Evolutionary conservation across 164 flowering plant species (phyloP).

Genomic region (Tinospora cordifolia): DNA sequence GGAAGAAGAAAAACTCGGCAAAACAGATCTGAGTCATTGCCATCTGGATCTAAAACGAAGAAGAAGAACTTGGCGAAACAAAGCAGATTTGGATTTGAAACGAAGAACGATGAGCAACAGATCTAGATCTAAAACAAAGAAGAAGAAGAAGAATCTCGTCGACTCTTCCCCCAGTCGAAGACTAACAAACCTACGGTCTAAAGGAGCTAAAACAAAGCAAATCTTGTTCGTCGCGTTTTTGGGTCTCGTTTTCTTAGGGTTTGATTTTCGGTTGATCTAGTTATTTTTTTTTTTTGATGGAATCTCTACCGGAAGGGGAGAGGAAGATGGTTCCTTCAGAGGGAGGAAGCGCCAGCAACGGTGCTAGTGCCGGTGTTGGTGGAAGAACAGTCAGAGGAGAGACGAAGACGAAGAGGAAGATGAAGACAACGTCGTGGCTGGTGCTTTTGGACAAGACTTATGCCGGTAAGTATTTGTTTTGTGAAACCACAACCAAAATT

Average conservation of each 20-base stretch:
- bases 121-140: no score
- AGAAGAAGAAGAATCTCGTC: no score
- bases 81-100: no score
- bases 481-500: background rate
- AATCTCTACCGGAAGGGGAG: constrained; percentile 35
- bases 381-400: constrained; percentile 19
- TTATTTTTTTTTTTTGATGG: constrained; percentile 20
- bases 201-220: no score
- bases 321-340: constrained; percentile 33
- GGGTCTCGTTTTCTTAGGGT: background rate
- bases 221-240: no score
- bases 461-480: constrained; percentile 37
- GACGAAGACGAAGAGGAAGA: constrained; percentile 58
- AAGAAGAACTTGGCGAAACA: no score
- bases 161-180: no score
- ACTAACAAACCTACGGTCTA: no score
- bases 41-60: no score
- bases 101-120: no score
- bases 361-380: background rate
- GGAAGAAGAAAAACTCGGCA: no score
- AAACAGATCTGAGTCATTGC: no score
- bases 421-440: constrained; percentile 84
- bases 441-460: constrained; percentile 78
- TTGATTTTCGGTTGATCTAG: background rate
- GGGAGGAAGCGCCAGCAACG: constrained; percentile 8